Percentiles rank a stretch among this genome's conserved stretches.
phyloP scores from a whole-genome alignment of 164 flowering plant species.

The Cinnamomum micranthum region DNA sequence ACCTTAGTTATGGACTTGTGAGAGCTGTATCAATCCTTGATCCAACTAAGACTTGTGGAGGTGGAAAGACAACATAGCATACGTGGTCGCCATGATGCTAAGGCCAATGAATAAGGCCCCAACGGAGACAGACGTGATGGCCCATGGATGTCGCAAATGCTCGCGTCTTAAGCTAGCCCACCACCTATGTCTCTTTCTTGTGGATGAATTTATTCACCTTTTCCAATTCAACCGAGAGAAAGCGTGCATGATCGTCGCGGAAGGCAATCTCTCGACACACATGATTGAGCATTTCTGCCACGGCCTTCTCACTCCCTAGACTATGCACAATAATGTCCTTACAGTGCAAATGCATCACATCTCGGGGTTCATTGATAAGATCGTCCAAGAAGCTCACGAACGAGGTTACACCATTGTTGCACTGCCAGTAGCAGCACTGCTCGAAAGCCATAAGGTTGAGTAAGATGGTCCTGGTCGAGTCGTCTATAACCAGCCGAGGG shows the following conservation, averaged over 20 bases:
- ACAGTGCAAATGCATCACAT: conserved; percentile 13
- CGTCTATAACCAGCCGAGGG: conserved; percentile 20
- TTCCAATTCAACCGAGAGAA: conserved; percentile 9
- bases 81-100: no score
- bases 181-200: conserved; percentile 13
- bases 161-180: conserved; percentile 16
- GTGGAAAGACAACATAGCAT: no score
- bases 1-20: no score
- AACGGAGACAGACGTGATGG: conserved; percentile 12
- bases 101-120: conserved; percentile 7
- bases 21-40: no score
- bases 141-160: conserved; percentile 22
- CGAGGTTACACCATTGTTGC: conserved; percentile 14
- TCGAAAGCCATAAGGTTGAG: conserved; percentile 28
- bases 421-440: conserved; percentile 18
- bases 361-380: conserved; percentile 17
- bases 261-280: conserved; percentile 16
- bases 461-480: conserved; percentile 23
- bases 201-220: conserved; percentile 6
- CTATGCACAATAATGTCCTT: conserved; percentile 18
- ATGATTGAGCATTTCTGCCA: conserved; percentile 20
- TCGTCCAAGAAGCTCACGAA: conserved; percentile 23
- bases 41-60: no score
- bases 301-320: conserved; percentile 24
- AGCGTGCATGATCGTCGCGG: conserved; percentile 10